Evolutionary conservation across 805 yeast genomes (phyloP).

Genomic region (Saccharomycopsis sp.): DNA sequence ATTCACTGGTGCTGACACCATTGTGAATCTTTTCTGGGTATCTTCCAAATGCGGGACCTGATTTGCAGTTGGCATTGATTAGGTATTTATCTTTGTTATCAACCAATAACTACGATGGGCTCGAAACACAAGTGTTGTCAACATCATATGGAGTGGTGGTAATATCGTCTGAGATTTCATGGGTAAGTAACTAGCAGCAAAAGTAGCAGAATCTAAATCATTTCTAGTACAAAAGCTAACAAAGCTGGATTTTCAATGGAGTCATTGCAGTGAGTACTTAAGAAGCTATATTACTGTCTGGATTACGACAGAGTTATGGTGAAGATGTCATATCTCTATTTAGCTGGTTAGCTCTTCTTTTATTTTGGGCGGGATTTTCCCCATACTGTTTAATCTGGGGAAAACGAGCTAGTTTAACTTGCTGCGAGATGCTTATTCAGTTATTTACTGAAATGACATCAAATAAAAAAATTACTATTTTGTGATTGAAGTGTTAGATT

Average conservation of each 20-base stretch:
- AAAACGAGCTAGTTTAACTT: no score
- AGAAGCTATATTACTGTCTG: no score
- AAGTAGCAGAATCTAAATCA: slow-evolving; percentile 75
- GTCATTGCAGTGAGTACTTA: slow-evolving; percentile 39
- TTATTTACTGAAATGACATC: no score
- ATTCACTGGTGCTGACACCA: slow-evolving; percentile 59
- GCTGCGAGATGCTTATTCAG: no score
- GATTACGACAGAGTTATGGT: no score
- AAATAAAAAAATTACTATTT: no score
- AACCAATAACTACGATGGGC: slow-evolving; percentile 55
- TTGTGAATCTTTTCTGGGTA: slow-evolving; percentile 90
- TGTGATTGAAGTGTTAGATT: no score
- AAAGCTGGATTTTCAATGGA: slow-evolving; percentile 62
- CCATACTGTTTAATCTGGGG: no score
- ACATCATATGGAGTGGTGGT: slow-evolving; percentile 53
- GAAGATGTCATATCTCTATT: no score
- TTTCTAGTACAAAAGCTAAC: slow-evolving; percentile 46
- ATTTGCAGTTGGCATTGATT: slow-evolving; percentile 45
- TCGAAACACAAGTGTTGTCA: slow-evolving; percentile 47
- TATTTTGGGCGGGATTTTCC: no score
- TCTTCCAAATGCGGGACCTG: slow-evolving; percentile 66
- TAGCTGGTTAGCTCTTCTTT: no score
- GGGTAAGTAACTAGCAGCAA: slow-evolving; percentile 39
- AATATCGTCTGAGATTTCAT: slow-evolving; percentile 37
- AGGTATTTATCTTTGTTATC: slow-evolving; percentile 76